These are phyloP conservation scores for Vicia sativa DNA, from an alignment of 306 rosid species.

Conservation along the genomic window DNA sequence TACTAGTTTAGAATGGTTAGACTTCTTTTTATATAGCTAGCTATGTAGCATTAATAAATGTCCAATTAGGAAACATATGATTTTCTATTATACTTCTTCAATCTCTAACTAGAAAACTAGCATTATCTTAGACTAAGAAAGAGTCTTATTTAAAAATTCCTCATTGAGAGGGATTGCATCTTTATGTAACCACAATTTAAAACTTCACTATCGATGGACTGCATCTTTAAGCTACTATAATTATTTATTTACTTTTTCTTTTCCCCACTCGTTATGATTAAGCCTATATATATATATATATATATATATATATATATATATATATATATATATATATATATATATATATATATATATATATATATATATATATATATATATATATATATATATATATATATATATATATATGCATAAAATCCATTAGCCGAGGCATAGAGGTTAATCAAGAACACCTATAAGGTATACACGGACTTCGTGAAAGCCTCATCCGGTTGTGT, in stretches of 20 bases:
- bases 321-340: too few species aligned
- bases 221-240: slow-evolving; percentile 31
- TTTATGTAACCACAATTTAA: slow-evolving; percentile 12
- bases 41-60: slow-evolving; percentile 27
- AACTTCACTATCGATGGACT: slow-evolving; percentile 26
- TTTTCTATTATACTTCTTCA: slow-evolving; percentile 18
- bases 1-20: slow-evolving; percentile 34
- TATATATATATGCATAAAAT: too few species aligned
- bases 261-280: slow-evolving; percentile 33
- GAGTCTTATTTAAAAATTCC: slow-evolving; percentile 20
- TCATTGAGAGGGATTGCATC: slow-evolving; percentile 34
- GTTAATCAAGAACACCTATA: too few species aligned
- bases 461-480: too few species aligned
- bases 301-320: too few species aligned
- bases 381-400: too few species aligned
- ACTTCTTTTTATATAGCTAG: background rate
- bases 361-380: too few species aligned
- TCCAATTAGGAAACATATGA: slow-evolving; percentile 34
- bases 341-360: too few species aligned
- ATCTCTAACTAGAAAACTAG: slow-evolving; percentile 36
- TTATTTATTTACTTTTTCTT: slow-evolving; percentile 10
- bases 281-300: too few species aligned
- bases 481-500: too few species aligned
- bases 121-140: slow-evolving; percentile 31
- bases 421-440: too few species aligned